Conservation (phyloP, 164 flowering plant genomes). For the Umbilicus rupestris region DNA sequence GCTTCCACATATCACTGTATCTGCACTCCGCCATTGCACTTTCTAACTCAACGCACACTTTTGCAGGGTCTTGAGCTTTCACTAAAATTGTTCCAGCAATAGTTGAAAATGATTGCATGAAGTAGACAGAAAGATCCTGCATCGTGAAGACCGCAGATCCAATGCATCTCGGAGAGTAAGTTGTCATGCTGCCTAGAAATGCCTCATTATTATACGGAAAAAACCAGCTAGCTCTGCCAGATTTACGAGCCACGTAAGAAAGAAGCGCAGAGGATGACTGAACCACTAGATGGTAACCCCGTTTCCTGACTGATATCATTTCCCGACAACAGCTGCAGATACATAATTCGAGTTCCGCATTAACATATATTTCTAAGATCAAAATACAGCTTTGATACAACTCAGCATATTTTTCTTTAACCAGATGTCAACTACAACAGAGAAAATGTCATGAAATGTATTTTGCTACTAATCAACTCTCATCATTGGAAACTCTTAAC, state of each 20-base stretch:
- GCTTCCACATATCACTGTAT: conserved; percentile 54
- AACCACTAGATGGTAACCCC: not conserved
- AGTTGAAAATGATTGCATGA: conserved; percentile 22
- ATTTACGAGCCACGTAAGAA: not conserved
- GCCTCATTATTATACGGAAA: not conserved
- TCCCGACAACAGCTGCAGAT: not conserved
- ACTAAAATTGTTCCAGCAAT: conserved; percentile 49
- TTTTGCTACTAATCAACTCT: not conserved
- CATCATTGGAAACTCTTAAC: not conserved
- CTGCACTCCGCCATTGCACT: conserved; percentile 49
- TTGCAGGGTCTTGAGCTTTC: conserved; percentile 72
- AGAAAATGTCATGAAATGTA: not conserved
- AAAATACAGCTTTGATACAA: not conserved
- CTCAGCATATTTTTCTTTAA: not conserved
- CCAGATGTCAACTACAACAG: not conserved
- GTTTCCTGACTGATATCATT: not conserved
- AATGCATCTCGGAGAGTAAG: not conserved
- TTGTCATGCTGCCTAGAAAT: not conserved
- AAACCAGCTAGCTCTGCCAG: not conserved
- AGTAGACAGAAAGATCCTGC: conserved; percentile 6
- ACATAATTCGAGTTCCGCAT: not conserved
- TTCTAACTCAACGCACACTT: conserved; percentile 36
- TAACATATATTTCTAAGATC: not conserved
- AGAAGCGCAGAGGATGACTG: not conserved
- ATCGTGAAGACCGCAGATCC: not conserved